Percentiles rank a stretch among this genome's conserved stretches.
Conservation (phyloP, 805 yeast species). For the Ogataea kodamae region DNA sequence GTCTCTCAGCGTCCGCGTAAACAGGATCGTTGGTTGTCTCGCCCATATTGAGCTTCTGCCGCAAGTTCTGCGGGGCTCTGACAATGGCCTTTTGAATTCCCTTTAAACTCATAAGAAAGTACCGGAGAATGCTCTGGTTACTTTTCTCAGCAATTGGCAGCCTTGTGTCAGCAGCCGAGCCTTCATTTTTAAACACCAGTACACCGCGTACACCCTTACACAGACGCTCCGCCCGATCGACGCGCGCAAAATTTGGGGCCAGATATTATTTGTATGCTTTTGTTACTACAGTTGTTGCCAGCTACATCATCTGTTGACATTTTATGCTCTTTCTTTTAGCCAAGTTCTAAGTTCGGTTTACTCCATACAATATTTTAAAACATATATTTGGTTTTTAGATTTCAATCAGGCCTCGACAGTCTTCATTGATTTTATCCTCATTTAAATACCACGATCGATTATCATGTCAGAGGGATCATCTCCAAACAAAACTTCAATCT, state of each 20-base stretch:
- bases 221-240: constrained; percentile 11
- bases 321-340: background rate
- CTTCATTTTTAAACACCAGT: background rate
- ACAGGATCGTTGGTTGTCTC: constrained; percentile 76
- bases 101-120: constrained; percentile 73
- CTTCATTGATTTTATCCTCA: no score
- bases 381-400: constrained; percentile 1
- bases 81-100: constrained; percentile 78
- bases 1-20: constrained; percentile 90
- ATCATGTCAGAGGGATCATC: constrained; percentile 28
- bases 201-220: constrained; percentile 4
- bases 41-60: constrained; percentile 92
- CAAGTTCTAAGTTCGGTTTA: background rate
- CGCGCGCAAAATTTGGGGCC: constrained; percentile 3
- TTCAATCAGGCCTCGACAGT: no score
- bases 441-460: no score
- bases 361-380: background rate
- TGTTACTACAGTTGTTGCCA: constrained; percentile 6
- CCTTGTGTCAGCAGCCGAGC: background rate
- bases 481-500: constrained; percentile 26
- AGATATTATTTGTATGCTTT: no score
- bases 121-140: background rate
- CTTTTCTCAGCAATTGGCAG: constrained; percentile 4
- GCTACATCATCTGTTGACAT: background rate
- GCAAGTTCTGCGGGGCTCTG: constrained; percentile 87